Conservation (phyloP, 2,329 filamentous ascomycete genomes). For the Fusarium compactum region DNA sequence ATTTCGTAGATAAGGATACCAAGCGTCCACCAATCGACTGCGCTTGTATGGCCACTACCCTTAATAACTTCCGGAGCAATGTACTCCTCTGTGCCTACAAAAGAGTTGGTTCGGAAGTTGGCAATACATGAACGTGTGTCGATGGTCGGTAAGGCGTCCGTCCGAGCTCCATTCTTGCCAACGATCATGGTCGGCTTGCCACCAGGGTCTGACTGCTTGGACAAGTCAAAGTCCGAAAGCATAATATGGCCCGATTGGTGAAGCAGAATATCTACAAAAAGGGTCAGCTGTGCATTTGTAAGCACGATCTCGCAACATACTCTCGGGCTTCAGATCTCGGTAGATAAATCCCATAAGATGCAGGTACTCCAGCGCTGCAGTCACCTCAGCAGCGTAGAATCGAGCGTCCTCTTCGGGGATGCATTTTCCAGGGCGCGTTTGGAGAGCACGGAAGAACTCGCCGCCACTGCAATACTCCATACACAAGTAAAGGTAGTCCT, state of each 20-base stretch:
- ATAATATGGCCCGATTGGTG: conserved; percentile 99
- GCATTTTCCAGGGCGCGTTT: conserved; percentile 96
- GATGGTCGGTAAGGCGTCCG: conserved; percentile 91
- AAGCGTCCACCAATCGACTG: conserved; percentile 99
- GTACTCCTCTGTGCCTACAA: conserved; percentile 98
- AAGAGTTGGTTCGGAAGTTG: conserved; percentile 98
- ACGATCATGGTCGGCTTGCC: conserved; percentile 99
- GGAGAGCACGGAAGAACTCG: conserved; percentile 96
- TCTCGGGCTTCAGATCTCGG: conserved; percentile 96
- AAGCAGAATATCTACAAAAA: conserved; percentile 82
- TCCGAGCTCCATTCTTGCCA: conserved; percentile 87
- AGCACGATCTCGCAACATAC: conserved; percentile 60
- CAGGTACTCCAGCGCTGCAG: conserved; percentile 93
- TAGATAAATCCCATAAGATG: conserved; percentile 99
- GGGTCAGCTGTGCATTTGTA: conserved; percentile 18
- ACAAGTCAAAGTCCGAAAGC: conserved; percentile 98
- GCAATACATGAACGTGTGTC: conserved; percentile 98
- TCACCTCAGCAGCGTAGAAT: conserved; percentile 98
- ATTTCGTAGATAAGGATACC: conserved; percentile 99
- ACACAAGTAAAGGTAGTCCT: conserved; percentile 98
- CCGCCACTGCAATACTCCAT: conserved; percentile 99
- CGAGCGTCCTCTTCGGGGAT: conserved; percentile 96
- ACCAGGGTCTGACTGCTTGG: conserved; percentile 95
- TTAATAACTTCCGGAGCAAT: conserved; percentile 99
- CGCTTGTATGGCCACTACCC: conserved; percentile 96